Evolutionary conservation across 2,329 filamentous ascomycete species (phyloP), one percentile per base, ranked within the genome.

Genomic region (Beauveria sp.): DNA sequence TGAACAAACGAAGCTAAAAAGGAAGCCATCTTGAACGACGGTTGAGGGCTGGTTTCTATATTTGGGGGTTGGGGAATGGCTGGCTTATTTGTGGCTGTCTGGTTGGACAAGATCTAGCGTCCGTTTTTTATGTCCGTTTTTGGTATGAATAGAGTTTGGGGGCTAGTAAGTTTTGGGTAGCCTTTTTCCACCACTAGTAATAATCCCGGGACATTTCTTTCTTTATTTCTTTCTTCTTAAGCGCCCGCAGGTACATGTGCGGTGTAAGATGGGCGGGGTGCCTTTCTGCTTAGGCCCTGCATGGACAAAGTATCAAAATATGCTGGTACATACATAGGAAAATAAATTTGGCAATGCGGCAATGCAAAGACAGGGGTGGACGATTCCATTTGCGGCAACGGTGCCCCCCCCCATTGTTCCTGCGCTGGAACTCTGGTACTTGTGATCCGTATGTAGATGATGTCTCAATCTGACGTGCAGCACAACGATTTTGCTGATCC

Each of bases 391-490:
- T 6, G 34, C 34, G 34, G 34, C 34, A 38, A 38, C 12, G 34
- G 34, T 38, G 9, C 2, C 34, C 1, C 34, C 22, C 34, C 12
- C 34, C 34, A 38, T 38, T 38, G 34, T 38, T 7, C 20, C 9
- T 34, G 31, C 31, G 5, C 31, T 34, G 31, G 5, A 18, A 28
- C 49, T 31, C 49, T 34, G 18, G 31, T 7, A 14, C 9, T 20
- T 16, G 10, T 20, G 1, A 14, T 46, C 43, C 31, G 8, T 50
- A 16, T 16, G 42, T 42, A 38, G 22, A 45, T 43, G 6, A 9
- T 59, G 56, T 43, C 46, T 51, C 46, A 59, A 58, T 51, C 56
- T 50, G 56, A 59, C 56, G 56, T 43, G 56, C 56, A 58, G 55
- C 34, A 58, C 43, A 5, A 22, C 46, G 56, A 59, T 59, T 38